Evolutionary conservation across 371 early-diverging fungal genomes (phyloP), one percentile per base, ranked within the genome.

Genomic region (Rhizopus arrhizus): DNA sequence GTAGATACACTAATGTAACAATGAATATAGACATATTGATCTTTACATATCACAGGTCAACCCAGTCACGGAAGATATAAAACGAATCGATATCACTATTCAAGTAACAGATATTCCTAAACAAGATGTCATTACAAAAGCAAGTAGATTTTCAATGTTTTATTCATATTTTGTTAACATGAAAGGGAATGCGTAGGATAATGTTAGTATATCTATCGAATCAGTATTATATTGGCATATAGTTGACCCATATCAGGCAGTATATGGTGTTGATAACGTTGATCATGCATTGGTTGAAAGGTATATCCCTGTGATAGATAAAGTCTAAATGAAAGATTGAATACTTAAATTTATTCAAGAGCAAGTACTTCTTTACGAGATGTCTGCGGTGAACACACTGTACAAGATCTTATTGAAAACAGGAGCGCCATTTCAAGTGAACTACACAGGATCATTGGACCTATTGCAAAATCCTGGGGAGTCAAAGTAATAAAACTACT

Each of bases 171-270:
- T 16, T 29, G 33, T 33, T 16, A 5, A 41, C 47, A 29, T 32
- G 35, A 16, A 36, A 33, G 53, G 42, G 12, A 47, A n/a, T 15
- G 10, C 52, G 11, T 55, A 77, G 73, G 95, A 94, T 74, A 94
- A 95, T 62, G 93, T 93, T 41, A 83, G 75, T 31, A 77, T 96
- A 38, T 69, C 71, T 8, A 86, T 96, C 55, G 97, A 95, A 66
- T 85, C 90, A 0, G 93, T 95, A 13, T 71, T 95, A 3, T 96
- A 89, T 68, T 94, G 91, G 91, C 86, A 86, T 48, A 64, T 91
- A 43, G 72, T 85, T 4, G 89, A 95, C 60, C 95, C 95, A 8
- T 95, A 88, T 63, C 82, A 84, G 40, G 87, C 96, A 0, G 75
- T 82, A 4, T 95, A 83, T 66, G 84, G 89, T 15, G 89, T 96